phyloP scores from a whole-genome alignment of 2,329 filamentous ascomycete species.

The Corynespora cassiicola region DNA sequence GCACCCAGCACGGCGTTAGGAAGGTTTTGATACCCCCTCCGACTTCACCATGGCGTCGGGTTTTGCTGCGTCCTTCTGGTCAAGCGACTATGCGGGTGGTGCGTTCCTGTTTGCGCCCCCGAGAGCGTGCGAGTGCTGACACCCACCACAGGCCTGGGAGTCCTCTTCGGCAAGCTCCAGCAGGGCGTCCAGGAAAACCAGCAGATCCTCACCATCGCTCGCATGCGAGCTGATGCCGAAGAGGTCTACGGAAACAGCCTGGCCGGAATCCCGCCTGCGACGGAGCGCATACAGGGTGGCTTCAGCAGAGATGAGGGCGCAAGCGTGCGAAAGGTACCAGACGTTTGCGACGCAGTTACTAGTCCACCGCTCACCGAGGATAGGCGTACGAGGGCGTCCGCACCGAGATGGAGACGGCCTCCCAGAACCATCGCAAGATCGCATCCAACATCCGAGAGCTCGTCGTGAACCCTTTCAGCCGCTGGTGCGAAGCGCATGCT shows the following conservation, averaged over 20 bases:
- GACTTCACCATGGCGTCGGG: conserved; percentile 48
- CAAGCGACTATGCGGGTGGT: conserved; percentile 94
- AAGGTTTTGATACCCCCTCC: conserved; percentile 22
- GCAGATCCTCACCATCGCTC: conserved; percentile 88
- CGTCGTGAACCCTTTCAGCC: conserved; percentile 90
- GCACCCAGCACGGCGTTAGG: conserved; percentile 20
- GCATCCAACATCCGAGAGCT: conserved; percentile 95
- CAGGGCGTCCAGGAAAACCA: conserved; percentile 95
- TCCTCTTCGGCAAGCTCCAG: conserved; percentile 95
- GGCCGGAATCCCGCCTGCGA: conserved; percentile 78
- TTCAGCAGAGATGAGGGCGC: conserved; percentile 94
- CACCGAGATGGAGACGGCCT: conserved; percentile 88
- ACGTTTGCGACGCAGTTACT: neutral
- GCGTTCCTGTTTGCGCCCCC: conserved; percentile 36
- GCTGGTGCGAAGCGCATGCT: conserved; percentile 97
- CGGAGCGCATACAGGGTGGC: conserved; percentile 82
- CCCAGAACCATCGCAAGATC: conserved; percentile 92
- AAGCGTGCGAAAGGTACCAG: conserved; percentile 85
- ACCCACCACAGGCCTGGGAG: conserved; percentile 72
- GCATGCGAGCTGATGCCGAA: conserved; percentile 94
- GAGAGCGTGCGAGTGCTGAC: conserved; percentile 26
- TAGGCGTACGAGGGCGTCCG: conserved; percentile 95
- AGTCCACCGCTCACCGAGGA: conserved; percentile 23
- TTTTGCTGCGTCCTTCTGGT: conserved; percentile 98
- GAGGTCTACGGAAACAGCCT: conserved; percentile 85